Evolutionary conservation across 768 basidiomycete genomes (phyloP), one percentile per base, ranked within the genome.

Genomic region (Zangia roseola): DNA sequence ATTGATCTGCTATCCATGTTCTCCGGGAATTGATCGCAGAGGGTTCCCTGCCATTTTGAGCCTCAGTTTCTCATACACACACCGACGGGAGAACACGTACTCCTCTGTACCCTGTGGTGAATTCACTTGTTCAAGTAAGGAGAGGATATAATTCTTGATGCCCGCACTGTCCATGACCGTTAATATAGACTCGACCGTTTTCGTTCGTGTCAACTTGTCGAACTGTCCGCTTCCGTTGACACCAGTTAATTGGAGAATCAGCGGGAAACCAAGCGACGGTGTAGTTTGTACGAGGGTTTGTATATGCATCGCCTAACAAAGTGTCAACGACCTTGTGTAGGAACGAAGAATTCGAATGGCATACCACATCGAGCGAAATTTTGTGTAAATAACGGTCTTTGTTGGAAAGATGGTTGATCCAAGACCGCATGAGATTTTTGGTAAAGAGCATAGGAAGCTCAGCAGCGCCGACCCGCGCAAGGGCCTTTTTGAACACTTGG

Each of bases 391-490:
- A 88, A 43, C 93, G 81, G 67, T 97, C 94, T 38, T 77, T 78
- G 45, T 90, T 85, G 0, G 91, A 88, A 19, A 99, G 76, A 67
- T 98, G 94, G 63, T 95, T 95, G 51, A 95, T 94, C 91, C 94
- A 95, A 31, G 87, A 86, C 31, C 93, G 85, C 88, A 97, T 94
- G 61, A 97, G 90, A 65, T 97, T 94, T 59, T 86, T 87, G 17
- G 91, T 94, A 66, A 99, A 94, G 28, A 98, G 74, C 78, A 91
- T 84, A 0, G 91, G 87, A 58, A 95, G 74, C 45, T 82, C 85
- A 38, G 79, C 69, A 16, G 81, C 68, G 14, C 78, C 73, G 25
- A 91, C 77, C 31, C 83, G 82, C 14, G 80, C 77, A 35, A 97
- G 72, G 8, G 91, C 83, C 54, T 82, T 86, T 59, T 85, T 81